phyloP scores from a whole-genome alignment of 1,284 basidiomycete species.

The Cutaneotrichosporon sp. region DNA sequence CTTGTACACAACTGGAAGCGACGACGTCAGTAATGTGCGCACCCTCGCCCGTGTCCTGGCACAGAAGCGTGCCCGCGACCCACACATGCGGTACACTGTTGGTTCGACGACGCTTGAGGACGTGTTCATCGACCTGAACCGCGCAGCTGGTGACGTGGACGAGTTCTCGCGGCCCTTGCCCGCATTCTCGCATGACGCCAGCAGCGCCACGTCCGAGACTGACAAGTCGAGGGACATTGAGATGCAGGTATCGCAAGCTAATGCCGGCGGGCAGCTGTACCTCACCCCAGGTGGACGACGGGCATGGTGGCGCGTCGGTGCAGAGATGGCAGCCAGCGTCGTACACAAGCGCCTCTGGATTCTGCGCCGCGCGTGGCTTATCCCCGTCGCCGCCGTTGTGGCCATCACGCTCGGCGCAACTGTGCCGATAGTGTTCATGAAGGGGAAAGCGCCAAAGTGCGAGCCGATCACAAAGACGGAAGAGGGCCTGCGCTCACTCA shows the following conservation, averaged over 20 bases:
- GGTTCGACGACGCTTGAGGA: constrained; percentile 73
- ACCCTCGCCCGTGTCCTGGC: constrained; percentile 59
- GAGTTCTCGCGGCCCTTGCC: not conserved
- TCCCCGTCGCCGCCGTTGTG: constrained; percentile 62
- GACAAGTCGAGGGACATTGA: constrained; percentile 8
- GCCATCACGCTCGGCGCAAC: constrained; percentile 65
- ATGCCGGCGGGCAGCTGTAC: not conserved
- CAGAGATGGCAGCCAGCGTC: constrained; percentile 58
- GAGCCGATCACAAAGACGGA: constrained; percentile 18
- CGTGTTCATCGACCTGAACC: constrained; percentile 69
- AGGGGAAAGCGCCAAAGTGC: constrained; percentile 59
- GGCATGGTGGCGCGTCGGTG: constrained; percentile 10
- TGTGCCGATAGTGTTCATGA: constrained; percentile 66
- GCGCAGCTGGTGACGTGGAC: constrained; percentile 28
- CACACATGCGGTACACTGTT: constrained; percentile 61
- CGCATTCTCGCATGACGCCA: not conserved
- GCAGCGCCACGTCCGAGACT: not conserved
- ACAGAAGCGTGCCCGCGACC: not conserved
- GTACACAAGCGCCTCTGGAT: constrained; percentile 70
- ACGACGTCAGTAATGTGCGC: constrained; percentile 60
- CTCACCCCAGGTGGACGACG: constrained; percentile 11
- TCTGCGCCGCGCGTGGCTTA: constrained; percentile 66
- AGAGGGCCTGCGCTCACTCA: constrained; percentile 19
- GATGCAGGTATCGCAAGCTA: not conserved
- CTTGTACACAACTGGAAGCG: constrained; percentile 50